phyloP scores from a whole-genome alignment of 1,284 basidiomycete genomes.

The Naganishia sp. region DNA sequence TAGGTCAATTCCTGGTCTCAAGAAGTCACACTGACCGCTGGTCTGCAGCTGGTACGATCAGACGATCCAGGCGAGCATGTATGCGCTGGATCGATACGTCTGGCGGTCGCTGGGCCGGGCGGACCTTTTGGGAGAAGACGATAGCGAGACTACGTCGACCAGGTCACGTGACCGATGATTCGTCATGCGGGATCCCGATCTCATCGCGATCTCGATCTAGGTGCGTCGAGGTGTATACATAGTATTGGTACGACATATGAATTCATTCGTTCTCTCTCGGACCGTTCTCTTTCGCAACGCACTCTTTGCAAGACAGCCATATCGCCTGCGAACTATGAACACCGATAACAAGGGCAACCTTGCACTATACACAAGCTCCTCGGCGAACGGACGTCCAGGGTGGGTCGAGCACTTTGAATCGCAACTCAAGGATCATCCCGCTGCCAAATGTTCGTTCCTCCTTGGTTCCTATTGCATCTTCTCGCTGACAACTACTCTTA shows the following conservation, averaged over 20 bases:
- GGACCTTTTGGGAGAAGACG: constrained; percentile 20
- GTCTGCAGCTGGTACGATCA: constrained; percentile 33
- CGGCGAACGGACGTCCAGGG: constrained; percentile 34
- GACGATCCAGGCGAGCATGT: constrained; percentile 25
- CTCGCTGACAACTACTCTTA: background rate
- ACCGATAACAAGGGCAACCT: constrained; percentile 13
- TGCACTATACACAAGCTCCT: constrained; percentile 5
- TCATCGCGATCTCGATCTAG: background rate
- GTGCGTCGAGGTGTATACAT: background rate
- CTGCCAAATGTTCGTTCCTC: constrained; percentile 37
- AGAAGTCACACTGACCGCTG: background rate
- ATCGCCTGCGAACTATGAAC: constrained; percentile 9
- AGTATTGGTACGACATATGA: background rate
- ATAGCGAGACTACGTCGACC: constrained; percentile 6
- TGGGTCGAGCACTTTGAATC: constrained; percentile 44
- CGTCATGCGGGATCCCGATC: constrained; percentile 1
- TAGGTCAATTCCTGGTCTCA: constrained; percentile 60
- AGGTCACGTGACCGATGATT: constrained; percentile 10
- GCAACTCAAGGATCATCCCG: constrained; percentile 43
- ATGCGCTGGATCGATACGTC: constrained; percentile 32
- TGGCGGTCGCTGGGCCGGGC: constrained; percentile 17
- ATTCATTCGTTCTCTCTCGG: background rate
- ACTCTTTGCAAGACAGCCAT: no score
- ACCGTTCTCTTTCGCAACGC: background rate
- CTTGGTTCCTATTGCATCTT: no score